phyloP scores from a whole-genome alignment of 1,284 basidiomycete species.

The Chalciporus sp. region DNA sequence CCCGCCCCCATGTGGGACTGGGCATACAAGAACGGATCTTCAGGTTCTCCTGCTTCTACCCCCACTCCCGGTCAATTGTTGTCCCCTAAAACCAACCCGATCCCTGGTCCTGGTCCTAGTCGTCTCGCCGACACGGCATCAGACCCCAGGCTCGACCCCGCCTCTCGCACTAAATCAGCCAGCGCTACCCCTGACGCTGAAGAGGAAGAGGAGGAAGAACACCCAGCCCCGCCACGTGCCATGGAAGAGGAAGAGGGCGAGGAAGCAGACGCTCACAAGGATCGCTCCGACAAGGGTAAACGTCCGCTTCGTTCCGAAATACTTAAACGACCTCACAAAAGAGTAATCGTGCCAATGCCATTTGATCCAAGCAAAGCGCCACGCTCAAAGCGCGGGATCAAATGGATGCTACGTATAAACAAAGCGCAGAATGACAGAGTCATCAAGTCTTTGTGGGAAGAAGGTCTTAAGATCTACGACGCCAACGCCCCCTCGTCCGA shows the following conservation, averaged over 20 bases:
- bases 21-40: constrained; percentile 48
- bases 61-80: constrained; percentile 6
- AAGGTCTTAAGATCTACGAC: constrained; percentile 24
- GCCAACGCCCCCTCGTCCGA: constrained; percentile 25
- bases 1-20: constrained; percentile 80
- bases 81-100: not conserved
- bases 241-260: constrained; percentile 69
- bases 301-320: not conserved
- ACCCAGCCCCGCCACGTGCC: constrained; percentile 52
- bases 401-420: not conserved
- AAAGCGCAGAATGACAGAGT: not conserved
- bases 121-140: constrained; percentile 5
- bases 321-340: constrained; percentile 12
- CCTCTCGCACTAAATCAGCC: constrained; percentile 15
- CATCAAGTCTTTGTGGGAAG: constrained; percentile 19
- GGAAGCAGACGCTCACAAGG: constrained; percentile 42
- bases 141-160: not conserved
- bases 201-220: constrained; percentile 50
- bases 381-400: constrained; percentile 22
- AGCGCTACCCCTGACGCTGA: constrained; percentile 41
- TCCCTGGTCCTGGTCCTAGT: constrained; percentile 14
- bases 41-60: constrained; percentile 13
- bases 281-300: constrained; percentile 29
- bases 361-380: constrained; percentile 22
- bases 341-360: constrained; percentile 17